phyloP scores from a whole-genome alignment of 108 stramenopile genomes.

The Chaetoceros tenuissimus region DNA sequence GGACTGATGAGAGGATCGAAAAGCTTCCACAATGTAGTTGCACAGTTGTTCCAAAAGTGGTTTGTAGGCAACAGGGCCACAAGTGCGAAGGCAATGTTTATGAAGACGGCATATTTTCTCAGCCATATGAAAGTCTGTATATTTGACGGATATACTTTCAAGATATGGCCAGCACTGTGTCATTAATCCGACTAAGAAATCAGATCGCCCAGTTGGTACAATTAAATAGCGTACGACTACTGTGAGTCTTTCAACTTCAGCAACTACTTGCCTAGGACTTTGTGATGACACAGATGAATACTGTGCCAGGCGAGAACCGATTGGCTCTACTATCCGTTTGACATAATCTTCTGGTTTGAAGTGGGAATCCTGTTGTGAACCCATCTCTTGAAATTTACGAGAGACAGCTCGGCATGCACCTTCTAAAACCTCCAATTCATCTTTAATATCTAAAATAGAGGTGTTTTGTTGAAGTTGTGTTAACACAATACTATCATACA shows the following conservation, averaged over 20 bases:
- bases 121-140: conserved; percentile 61
- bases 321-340: conserved; percentile 67
- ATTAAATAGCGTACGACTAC: conserved; percentile 53
- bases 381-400: conserved; percentile 26
- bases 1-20: conserved; percentile 55
- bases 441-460: conserved; percentile 53
- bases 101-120: conserved; percentile 91
- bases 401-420: conserved; percentile 79
- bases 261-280: conserved; percentile 44
- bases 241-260: conserved; percentile 80
- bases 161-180: conserved; percentile 75
- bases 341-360: conserved; percentile 20
- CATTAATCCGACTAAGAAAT: conserved; percentile 75
- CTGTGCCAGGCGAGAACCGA: conserved; percentile 51
- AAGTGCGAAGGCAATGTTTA: conserved; percentile 85
- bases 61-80: conserved; percentile 60
- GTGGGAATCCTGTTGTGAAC: conserved; percentile 9
- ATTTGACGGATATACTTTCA: conserved; percentile 47
- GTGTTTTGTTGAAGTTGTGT: conserved; percentile 18
- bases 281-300: conserved; percentile 26
- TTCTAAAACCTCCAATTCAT: conserved; percentile 86
- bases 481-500: conserved; percentile 69
- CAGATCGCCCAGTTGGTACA: conserved; percentile 11
- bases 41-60: conserved; percentile 76
- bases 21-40: conserved; percentile 59